Evolutionary conservation across 1,284 basidiomycete species (phyloP), one percentile per base, ranked within the genome.

Genomic region (Trichosporon sp.): DNA sequence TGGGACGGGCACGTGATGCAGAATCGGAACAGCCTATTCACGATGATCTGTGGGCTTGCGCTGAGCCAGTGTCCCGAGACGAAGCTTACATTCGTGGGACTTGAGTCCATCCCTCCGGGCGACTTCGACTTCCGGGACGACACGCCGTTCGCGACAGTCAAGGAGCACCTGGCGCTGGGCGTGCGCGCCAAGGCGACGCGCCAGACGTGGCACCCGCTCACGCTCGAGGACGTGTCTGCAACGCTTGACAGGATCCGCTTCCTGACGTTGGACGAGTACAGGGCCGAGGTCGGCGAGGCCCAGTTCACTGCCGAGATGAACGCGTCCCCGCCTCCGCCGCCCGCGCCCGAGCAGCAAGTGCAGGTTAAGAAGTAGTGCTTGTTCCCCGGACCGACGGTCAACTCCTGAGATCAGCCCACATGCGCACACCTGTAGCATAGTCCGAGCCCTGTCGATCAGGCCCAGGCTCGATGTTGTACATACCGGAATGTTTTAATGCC

Each of bases 301-400:
- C 65, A 38, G 34, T 58, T 65, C 34, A 29, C 53, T 15, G 34
- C 56, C 35, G 65, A 65, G 65, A 65, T 65, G 69, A 13, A 29
- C 27, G 29, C 56, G 3, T 31, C 27, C 27, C 27, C 27, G 5
- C 56, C 53, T 1, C 60, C 34, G 21, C 44, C 44, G 4, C 44
- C 44, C 1, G 44, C 4, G 21, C 21, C 44, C 2, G 44, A 51
- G 44, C n/a, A 23, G n/a, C 44, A 23, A 51, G 21, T 32, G 32
- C 23, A n/a, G 27, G 2, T 8, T 58, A 29, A n/a, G 25, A 58
- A 31, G 56, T 31, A 58, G 56, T 2, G 11, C 6, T 31, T 31
- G 56, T 9, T 18, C 5, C 13, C 15, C 35, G 38, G 15, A 18
- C 15, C 38, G 2, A 18, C 38, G 3, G 13, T 42, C 2, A 3